phyloP scores from a whole-genome alignment of 108 stramenopile species.

The Schizochytrium sp. region DNA sequence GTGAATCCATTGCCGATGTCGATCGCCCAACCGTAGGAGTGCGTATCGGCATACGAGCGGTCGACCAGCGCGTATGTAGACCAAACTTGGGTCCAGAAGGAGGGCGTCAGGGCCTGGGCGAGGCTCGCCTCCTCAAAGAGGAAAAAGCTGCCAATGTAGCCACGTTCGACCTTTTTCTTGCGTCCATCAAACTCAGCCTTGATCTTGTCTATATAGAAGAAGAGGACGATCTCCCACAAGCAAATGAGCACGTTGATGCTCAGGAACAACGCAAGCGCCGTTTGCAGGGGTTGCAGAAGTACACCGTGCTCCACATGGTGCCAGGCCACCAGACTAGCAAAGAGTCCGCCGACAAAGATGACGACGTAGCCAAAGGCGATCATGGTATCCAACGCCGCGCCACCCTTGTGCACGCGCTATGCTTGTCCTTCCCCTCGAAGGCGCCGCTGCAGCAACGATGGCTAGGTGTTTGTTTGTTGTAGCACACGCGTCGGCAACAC shows the following conservation, averaged over 20 bases:
- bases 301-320: background rate
- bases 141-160: background rate
- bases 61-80: conserved; percentile 41
- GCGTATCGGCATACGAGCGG: conserved; percentile 27
- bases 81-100: conserved; percentile 40
- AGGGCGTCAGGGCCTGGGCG: conserved; percentile 23
- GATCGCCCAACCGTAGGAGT: conserved; percentile 36
- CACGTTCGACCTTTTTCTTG: conserved; percentile 28
- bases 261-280: conserved; percentile 21
- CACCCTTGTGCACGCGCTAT: too few species aligned
- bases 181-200: background rate
- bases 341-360: background rate
- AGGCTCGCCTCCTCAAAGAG: conserved; percentile 20
- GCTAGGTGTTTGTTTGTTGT: too few species aligned
- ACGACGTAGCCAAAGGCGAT: background rate
- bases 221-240: conserved; percentile 42
- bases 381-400: background rate
- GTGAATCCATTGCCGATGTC: conserved; percentile 43
- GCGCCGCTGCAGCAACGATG: too few species aligned
- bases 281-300: background rate
- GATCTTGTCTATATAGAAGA: conserved; percentile 30
- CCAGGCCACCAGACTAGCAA: background rate
- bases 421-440: too few species aligned
- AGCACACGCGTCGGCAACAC: too few species aligned
- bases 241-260: conserved; percentile 38